Base-by-base conservation (phyloP, 129 eudicot species). In the Scalesia atractyloides region DNA sequence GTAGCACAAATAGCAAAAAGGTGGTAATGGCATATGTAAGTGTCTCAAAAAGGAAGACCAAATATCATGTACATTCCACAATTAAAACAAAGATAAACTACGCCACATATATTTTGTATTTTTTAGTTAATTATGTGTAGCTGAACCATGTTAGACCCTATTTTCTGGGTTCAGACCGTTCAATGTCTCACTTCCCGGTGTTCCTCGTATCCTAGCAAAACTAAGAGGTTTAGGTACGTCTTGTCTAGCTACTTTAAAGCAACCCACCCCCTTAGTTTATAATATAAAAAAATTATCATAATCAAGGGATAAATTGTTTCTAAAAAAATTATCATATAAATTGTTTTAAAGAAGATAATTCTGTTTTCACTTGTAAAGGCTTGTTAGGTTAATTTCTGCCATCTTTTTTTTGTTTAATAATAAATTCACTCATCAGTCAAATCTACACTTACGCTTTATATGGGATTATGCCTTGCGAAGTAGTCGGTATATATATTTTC, bases 151-250 rank as follows among this genome's bases (percentile, higher is more conserved):
- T 34, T 34, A 73, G 22, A 18, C 70, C 78, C 50, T 48, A 47
- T 24, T 30, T 47, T 33, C 36, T 17, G 78, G 70, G 70, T 73
- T 19, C 22, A 73, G 20, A 34, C 53, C 47, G 47, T 73, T 69
- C 77, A 30, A 12, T 61, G 49, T 73, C 70, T 34, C 78, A 73
- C 78, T 73, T 61, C 51, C 49, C 20, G 36, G 33, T 64, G 78
- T 61, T 37, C 78, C 69, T 73, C 7, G 61, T 62, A 16, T 6
- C 22, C 62, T 30, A 26, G 62, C 78, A 73, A 48, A 61, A 48
- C 78, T 62, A 62, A 30, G 69, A 59, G 76, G 78, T 47, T 73
- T 73, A 61, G 77, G 77, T 73, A 73, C 3, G 50, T 59, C 43
- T 71, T 71, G 75, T 71, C 74, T 49, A 46, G 30, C 26, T 22